Conservation (phyloP, 2,329 filamentous ascomycete genomes). For the Fusarium cicatricum region DNA sequence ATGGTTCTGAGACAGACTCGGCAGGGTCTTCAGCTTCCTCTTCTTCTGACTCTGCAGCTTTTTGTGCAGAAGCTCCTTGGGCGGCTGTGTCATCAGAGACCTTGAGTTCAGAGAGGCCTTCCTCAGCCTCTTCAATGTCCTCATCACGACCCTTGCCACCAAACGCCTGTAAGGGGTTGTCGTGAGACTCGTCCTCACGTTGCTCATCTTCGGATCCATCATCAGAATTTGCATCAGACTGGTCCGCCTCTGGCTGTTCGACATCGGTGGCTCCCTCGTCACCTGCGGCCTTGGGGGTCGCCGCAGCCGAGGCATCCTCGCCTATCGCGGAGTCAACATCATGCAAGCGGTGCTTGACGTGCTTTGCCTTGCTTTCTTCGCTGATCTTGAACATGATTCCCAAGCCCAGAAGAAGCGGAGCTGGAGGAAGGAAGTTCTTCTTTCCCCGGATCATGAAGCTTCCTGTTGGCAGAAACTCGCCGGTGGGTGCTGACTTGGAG, state of each 20-base stretch:
- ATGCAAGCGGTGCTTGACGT: constrained; percentile 71
- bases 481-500: constrained; percentile 80
- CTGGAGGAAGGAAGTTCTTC: constrained; percentile 91
- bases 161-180: constrained; percentile 50
- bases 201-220: constrained; percentile 46
- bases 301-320: constrained; percentile 15
- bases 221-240: constrained; percentile 45
- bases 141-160: constrained; percentile 40
- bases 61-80: constrained; percentile 44
- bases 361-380: constrained; percentile 82
- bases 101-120: constrained; percentile 38
- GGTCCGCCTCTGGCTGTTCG: constrained; percentile 33
- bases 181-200: constrained; percentile 43
- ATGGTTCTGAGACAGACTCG: constrained; percentile 21
- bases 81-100: constrained; percentile 37
- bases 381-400: constrained; percentile 89
- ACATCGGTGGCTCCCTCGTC: constrained; percentile 35
- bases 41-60: constrained; percentile 40
- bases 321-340: constrained; percentile 36
- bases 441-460: constrained; percentile 83
- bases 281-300: constrained; percentile 39
- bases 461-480: constrained; percentile 81
- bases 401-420: constrained; percentile 87
- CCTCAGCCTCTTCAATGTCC: constrained; percentile 38
- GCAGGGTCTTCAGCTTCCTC: constrained; percentile 40